Evolutionary conservation across 495 filamentous ascomycete genomes (phyloP).

Genomic region (Penicillium cinerascens): DNA sequence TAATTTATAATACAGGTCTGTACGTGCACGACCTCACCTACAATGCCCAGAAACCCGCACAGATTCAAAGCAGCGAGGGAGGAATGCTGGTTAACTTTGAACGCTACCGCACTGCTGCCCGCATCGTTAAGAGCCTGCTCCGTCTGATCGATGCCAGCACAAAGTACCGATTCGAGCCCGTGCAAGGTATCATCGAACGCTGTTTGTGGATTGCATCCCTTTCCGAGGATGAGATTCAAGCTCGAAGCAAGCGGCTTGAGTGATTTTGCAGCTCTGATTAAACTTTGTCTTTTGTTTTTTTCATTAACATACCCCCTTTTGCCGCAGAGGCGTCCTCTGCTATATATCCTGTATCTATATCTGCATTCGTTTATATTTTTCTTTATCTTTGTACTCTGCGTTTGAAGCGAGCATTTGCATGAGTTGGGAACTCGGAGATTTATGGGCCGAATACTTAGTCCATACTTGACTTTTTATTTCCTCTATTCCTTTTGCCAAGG

Average conservation of each 20-base stretch:
- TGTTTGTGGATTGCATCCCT: slow-evolving; percentile 95
- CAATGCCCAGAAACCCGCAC: slow-evolving; percentile 82
- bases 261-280: slow-evolving; percentile 18
- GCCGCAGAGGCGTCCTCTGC: slow-evolving; percentile 3
- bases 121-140: slow-evolving; percentile 90
- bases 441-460: slow-evolving; percentile 1
- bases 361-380: slow-evolving; percentile 10
- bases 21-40: slow-evolving; percentile 98
- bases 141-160: slow-evolving; percentile 89
- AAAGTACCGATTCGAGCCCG: slow-evolving; percentile 78
- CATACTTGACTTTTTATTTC: not conserved
- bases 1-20: slow-evolving; percentile 45
- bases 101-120: slow-evolving; percentile 81
- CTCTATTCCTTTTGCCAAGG: not conserved
- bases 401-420: slow-evolving; percentile 23
- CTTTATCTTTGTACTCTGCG: slow-evolving; percentile 8
- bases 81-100: slow-evolving; percentile 93
- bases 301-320: slow-evolving; percentile 18
- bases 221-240: slow-evolving; percentile 75
- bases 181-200: slow-evolving; percentile 81
- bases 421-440: slow-evolving; percentile 15
- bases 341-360: slow-evolving; percentile 21
- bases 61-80: slow-evolving; percentile 53
- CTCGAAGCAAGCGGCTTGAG: slow-evolving; percentile 53
- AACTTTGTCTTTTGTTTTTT: slow-evolving; percentile 5